Base-by-base conservation (phyloP, 108 stramenopile species). In the Discostella pseudostelligera region DNA sequence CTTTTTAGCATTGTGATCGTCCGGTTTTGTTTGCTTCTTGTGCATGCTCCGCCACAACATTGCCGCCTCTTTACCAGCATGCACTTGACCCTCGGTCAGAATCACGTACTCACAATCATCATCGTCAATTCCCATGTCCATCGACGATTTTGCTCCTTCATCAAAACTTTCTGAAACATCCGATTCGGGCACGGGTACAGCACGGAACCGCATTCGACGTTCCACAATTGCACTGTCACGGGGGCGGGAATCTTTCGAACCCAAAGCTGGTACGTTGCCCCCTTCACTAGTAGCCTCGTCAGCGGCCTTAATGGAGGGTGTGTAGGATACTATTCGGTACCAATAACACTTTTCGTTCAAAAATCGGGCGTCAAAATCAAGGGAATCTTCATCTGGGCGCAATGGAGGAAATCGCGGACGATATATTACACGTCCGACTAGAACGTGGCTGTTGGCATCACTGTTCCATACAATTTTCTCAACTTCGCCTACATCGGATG, bases 21-120 rank as follows among this genome's bases (percentile, higher is more conserved):
- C 28, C 13, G 28, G 13, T 14, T 29, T 6, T 1, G 14, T 35
- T 29, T 54, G 32, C 25, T 35, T 21, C 53, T 54, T n/a, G 26
- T 2, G 8, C 32, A 54, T 54, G 32, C 59, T 70, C 21, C 56
- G 64, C 51, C 81, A 69, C 25, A 86, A 60, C 29, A 76, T 67
- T 9, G 78, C 87, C 19, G 92, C 89, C 61, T 86, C 83, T 10
- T 86, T 50, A 36, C 92, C 92, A n/a, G 92, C 92, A 24, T 68
- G 42, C 0, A 86, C 89, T 69, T 93, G 92, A 10, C 81, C 86
- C 64, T 93, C 87, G 6, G 92, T 93, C 48, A 93, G 73, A 25
- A 90, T 36, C 55, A 93, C 59, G 20, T 32, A 61, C 4, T 76
- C 70, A 16, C 55, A 51, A 35, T 71, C 61, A 28, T 66, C 67